phyloP scores from a whole-genome alignment of 352 stramenopile species.

The Halophytophthora batemanensis region DNA sequence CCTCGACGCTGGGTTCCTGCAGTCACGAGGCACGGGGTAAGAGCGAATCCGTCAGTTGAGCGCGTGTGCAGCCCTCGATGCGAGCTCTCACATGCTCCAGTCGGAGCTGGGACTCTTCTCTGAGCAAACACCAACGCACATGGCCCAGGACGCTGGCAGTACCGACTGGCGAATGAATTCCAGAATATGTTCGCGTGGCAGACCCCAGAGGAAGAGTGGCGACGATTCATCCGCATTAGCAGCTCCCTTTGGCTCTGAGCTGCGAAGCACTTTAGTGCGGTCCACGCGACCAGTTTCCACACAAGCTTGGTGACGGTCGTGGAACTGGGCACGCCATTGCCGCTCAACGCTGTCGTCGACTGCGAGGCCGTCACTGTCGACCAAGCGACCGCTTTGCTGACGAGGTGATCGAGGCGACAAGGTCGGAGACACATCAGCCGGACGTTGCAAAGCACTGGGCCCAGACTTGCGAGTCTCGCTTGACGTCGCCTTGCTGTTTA shows the following conservation, averaged over 20 bases:
- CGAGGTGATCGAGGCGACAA: constrained; percentile 8
- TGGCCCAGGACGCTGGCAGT: constrained; percentile 56
- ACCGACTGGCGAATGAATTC: constrained; percentile 79
- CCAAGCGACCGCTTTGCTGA: neutral
- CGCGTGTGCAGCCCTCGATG: too few species aligned
- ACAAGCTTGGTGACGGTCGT: constrained; percentile 24
- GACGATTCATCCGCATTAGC: constrained; percentile 14
- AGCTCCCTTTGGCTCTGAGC: constrained; percentile 11
- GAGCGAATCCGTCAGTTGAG: neutral
- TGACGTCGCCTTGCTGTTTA: neutral
- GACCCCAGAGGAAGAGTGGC: constrained; percentile 52
- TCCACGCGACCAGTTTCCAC: constrained; percentile 44
- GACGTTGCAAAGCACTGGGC: too few species aligned
- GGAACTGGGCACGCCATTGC: constrained; percentile 48
- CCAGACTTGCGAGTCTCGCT: too few species aligned
- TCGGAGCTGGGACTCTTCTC: neutral
- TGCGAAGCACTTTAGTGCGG: constrained; percentile 48
- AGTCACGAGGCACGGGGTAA: neutral
- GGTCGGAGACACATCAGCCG: too few species aligned
- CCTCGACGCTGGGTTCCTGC: constrained; percentile 22
- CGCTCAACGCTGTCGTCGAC: constrained; percentile 35
- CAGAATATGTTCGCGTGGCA: constrained; percentile 69
- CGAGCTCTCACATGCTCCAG: neutral
- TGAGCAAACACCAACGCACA: constrained; percentile 21
- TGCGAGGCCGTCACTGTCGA: constrained; percentile 3